Evolutionary conservation across 257 asterid species (phyloP), one percentile per base, ranked within the genome.

Genomic region (Solanum pinnatisectum): DNA sequence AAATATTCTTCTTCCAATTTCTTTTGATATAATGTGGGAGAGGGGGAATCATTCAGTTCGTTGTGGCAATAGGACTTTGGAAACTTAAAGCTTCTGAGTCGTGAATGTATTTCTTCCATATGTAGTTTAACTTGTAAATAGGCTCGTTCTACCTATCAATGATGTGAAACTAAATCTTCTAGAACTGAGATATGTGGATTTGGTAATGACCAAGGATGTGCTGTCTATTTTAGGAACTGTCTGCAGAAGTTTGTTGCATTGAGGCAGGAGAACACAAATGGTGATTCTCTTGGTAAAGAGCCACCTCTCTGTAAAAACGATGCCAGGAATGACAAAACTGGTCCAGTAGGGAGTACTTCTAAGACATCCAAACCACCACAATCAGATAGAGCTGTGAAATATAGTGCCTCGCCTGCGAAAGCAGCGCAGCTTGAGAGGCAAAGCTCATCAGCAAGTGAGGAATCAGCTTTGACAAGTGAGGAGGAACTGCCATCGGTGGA

Each of bases 331-430:
- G 89, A 89, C 18, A 77, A 68, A 86, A 65, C 46, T 46, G 59
- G 88, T 87, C 68, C 89, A 44, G 90, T 87, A 68, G 94, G 89
- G 90, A 93, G 89, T 86, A 89, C 33, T 87, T 67, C 87, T 44
- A 88, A 84, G 83, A 65, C 83, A 32, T 63, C 84, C 56, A 89
- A 33, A 79, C 63, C 63, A 15, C 33, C 86, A 88, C 87, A 90
- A 65, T 68, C 85, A 36, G 94, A 88, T 42, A 79, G 89, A 60
- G 93, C 91, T 25, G 99, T 96, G 46, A 90, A 89, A 84, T 95
- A 95, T 88, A 95, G 94, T 74, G 98, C 92, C 89, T 96, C 99
- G 59, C 99, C 98, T 13, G 99, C 98, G 37, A 94, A 95, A 95
- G 98, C 89, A 86, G 98, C 98, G 10, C 94, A 91, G 91, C 77